Conservation (phyloP, 805 yeast genomes). For the Lipomyces mesembrius region DNA sequence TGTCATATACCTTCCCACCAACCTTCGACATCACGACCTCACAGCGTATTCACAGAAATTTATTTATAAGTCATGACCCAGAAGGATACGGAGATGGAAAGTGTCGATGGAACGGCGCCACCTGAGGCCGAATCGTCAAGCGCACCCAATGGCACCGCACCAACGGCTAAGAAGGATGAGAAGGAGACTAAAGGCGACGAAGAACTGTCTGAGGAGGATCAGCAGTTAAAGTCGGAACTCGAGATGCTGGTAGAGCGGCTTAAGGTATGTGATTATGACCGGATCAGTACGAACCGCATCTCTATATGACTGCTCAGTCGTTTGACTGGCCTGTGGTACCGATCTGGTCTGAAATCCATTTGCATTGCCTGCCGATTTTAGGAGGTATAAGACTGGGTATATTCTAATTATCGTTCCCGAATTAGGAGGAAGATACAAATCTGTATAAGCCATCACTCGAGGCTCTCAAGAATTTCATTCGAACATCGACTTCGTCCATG, state of each 20-base stretch:
- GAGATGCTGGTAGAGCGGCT: slow-evolving; percentile 85
- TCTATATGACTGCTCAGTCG: neutral
- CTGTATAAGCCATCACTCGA: slow-evolving; percentile 66
- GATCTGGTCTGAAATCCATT: neutral
- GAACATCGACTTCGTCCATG: slow-evolving; percentile 96
- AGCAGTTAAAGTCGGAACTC: slow-evolving; percentile 80
- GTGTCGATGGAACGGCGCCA: slow-evolving; percentile 16
- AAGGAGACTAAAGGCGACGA: slow-evolving; percentile 29
- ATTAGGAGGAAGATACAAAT: slow-evolving; percentile 46
- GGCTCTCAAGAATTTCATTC: slow-evolving; percentile 73
- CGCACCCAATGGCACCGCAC: slow-evolving; percentile 11
- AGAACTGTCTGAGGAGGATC: slow-evolving; percentile 84
- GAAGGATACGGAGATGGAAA: slow-evolving; percentile 23
- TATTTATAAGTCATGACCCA: slow-evolving; percentile 11
- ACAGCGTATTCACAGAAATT: neutral
- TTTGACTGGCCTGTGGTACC: neutral
- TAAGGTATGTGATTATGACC: slow-evolving; percentile 47
- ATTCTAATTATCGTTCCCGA: neutral
- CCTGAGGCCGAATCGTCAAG: slow-evolving; percentile 20
- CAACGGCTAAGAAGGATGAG: slow-evolving; percentile 22
- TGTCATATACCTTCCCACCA: neutral
- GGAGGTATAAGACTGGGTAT: neutral
- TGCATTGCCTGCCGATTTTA: neutral
- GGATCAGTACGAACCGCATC: neutral
- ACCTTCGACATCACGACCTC: neutral